Base-by-base conservation (phyloP, 768 basidiomycete genomes). In the Cystoderma amianthinum region DNA sequence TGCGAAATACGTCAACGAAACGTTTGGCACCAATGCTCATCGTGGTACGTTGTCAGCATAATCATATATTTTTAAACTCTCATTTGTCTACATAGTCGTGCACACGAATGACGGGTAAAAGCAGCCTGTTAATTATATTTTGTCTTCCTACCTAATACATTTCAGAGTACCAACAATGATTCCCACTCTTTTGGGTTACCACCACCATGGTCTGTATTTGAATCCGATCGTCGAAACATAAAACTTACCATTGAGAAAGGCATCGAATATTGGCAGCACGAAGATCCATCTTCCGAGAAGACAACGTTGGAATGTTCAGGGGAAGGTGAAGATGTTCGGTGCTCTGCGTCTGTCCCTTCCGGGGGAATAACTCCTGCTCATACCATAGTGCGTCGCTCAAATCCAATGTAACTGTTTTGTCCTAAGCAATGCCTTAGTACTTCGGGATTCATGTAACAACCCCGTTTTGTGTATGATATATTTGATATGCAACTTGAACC, bases 81-180 rank as follows among this genome's bases (percentile, higher is more conserved):
- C 10, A 19, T 20, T 24, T 41, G 32, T 42, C 12, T 23, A 23
- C 36, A 7, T 45, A 77, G 75, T 71, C 33, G 74, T 76, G 1
- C 73, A 77, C 49, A 65, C 68, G 2, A 61, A 69, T 36, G 76
- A 74, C 42, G 72, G 71, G 72, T 70, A 48, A 28, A 54, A 38
- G 13, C n/a, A n/a, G n/a, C n/a, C n/a, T n/a, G n/a, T n/a, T n/a
- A n/a, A n/a, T n/a, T n/a, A n/a, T n/a, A n/a, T n/a, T n/a, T n/a
- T n/a, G n/a, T n/a, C n/a, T n/a, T n/a, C n/a, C n/a, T 16, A 43
- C 32, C 32, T 13, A 25, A 12, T 4, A 6, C 13, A 20, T 4
- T 3, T 1, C 42, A 76, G 76, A 4, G 73, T 76, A 7, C 72
- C 74, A 1, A 78, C 74, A 0, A 64, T 75, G 37, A 71, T 78